Conservation (phyloP, 177 flowering plant genomes). For the Vitis hybrid region DNA sequence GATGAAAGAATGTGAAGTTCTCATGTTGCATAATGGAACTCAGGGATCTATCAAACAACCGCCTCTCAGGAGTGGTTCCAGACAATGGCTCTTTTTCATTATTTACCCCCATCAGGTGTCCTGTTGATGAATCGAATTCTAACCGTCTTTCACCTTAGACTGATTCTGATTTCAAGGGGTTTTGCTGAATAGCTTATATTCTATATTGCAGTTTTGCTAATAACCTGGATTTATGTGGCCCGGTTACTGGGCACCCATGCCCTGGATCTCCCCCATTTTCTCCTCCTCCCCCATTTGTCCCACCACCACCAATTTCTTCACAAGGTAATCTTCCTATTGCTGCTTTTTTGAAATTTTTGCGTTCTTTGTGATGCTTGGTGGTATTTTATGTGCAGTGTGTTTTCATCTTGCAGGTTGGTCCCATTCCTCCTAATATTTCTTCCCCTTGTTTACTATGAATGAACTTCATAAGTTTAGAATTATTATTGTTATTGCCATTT, state of each 20-base stretch:
- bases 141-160: not conserved
- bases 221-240: conserved; percentile 66
- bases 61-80: conserved; percentile 66
- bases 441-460: not conserved
- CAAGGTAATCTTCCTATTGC: conserved; percentile 34
- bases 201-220: conserved; percentile 61
- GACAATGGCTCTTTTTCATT: conserved; percentile 75
- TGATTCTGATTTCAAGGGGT: not conserved
- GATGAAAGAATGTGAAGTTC: not conserved
- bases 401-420: not conserved
- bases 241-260: conserved; percentile 71
- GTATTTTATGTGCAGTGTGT: not conserved
- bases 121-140: not conserved
- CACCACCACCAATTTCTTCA: conserved; percentile 46
- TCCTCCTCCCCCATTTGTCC: conserved; percentile 81
- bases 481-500: not conserved
- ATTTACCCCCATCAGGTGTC: conserved; percentile 61
- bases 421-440: not conserved
- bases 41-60: conserved; percentile 83
- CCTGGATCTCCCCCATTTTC: conserved; percentile 87
- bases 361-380: not conserved
- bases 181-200: conserved; percentile 3
- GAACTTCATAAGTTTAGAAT: not conserved
- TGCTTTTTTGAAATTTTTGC: not conserved
- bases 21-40: not conserved